Evolutionary conservation across 306 rosid genomes (phyloP).

Genomic region (Rosa rugosa): DNA sequence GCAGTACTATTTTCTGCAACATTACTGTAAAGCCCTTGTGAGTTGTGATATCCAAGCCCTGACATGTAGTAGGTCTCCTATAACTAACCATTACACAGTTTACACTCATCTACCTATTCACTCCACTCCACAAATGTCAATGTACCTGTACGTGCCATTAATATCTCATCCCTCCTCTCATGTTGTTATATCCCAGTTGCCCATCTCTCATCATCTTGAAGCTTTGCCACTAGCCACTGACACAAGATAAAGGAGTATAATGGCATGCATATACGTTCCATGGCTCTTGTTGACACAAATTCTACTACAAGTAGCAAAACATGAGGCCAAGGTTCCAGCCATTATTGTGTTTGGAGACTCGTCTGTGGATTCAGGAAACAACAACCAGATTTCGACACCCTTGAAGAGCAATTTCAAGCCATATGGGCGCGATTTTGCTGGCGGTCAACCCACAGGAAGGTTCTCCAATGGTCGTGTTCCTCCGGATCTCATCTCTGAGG

Average conservation of each 20-base stretch:
- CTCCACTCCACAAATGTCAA: not conserved
- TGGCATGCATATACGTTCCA: constrained; percentile 26
- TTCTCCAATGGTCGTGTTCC: constrained; percentile 49
- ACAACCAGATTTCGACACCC: constrained; percentile 34
- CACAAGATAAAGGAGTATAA: not conserved
- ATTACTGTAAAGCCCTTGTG: not conserved
- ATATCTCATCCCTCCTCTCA: not conserved
- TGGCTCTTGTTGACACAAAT: constrained; percentile 17
- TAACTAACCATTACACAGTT: not conserved
- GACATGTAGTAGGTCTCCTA: not conserved
- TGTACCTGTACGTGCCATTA: not conserved
- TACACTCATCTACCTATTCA: not conserved
- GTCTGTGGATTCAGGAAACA: constrained; percentile 51
- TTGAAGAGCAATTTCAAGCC: constrained; percentile 51
- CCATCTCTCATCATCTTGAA: constrained; percentile 4
- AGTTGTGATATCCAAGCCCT: not conserved
- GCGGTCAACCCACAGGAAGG: constrained; percentile 45
- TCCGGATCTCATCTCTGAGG: constrained; percentile 44
- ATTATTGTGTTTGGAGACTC: constrained; percentile 56
- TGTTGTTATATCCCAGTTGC: not conserved
- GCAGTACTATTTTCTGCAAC: not conserved
- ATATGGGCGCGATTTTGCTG: constrained; percentile 46
- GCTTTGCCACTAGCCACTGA: not conserved
- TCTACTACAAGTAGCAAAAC: constrained; percentile 11
- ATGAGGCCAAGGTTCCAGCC: constrained; percentile 38